These are phyloP conservation scores for Malbranchea zuffiana DNA, from an alignment of 2,329 filamentous ascomycete genomes.

Conservation along the genomic window DNA sequence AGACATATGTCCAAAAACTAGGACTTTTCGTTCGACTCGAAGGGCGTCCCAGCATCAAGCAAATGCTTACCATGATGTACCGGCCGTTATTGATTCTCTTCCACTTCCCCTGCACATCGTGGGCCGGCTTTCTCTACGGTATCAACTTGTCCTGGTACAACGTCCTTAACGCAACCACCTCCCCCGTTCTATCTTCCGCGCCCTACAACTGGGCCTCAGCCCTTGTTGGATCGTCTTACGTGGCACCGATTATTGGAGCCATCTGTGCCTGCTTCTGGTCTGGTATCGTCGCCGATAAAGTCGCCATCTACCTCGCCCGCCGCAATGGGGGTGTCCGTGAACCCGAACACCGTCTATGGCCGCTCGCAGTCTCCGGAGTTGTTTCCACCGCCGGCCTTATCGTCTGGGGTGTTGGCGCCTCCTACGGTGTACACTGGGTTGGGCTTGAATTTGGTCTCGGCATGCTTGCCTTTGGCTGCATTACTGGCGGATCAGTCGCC, in stretches of 20 bases:
- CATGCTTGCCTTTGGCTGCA: slow-evolving; percentile 20
- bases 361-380: slow-evolving; percentile 19
- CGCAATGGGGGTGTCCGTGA: slow-evolving; percentile 33
- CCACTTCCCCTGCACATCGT: slow-evolving; percentile 20
- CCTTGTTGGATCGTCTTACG: slow-evolving; percentile 20
- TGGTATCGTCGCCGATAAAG: slow-evolving; percentile 15
- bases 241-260: slow-evolving; percentile 19
- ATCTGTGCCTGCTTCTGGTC: slow-evolving; percentile 12
- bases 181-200: slow-evolving; percentile 18
- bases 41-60: slow-evolving; percentile 12
- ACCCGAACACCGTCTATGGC: slow-evolving; percentile 30
- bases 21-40: slow-evolving; percentile 19
- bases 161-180: slow-evolving; percentile 24
- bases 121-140: slow-evolving; percentile 23
- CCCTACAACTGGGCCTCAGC: slow-evolving; percentile 23
- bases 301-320: slow-evolving; percentile 29
- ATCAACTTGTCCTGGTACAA: slow-evolving; percentile 24
- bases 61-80: slow-evolving; percentile 18
- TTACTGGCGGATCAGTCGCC: slow-evolving; percentile 17
- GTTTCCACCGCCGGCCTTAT: slow-evolving; percentile 19
- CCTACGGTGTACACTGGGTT: slow-evolving; percentile 21
- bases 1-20: slow-evolving; percentile 14
- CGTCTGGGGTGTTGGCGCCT: slow-evolving; percentile 23
- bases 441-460: slow-evolving; percentile 23
- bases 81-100: slow-evolving; percentile 22